phyloP scores from a whole-genome alignment of 2,329 filamentous ascomycete species.

The Pseudonectria foliicola region DNA sequence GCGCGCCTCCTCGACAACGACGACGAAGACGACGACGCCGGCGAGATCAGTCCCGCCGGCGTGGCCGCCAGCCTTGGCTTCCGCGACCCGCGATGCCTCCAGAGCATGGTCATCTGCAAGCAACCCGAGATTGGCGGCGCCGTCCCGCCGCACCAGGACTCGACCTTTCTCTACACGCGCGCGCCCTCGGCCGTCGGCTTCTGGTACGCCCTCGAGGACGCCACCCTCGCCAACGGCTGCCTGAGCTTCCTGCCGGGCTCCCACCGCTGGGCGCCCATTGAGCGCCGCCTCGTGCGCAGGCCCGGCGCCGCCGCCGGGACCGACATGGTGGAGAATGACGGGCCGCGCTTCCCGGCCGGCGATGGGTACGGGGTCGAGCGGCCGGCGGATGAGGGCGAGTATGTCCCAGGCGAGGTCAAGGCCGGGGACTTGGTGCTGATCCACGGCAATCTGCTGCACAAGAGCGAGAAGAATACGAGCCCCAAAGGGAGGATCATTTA shows the following conservation, averaged over 20 bases:
- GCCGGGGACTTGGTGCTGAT: slow-evolving; percentile 88
- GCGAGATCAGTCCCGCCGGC: slow-evolving; percentile 39
- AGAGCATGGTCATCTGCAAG: slow-evolving; percentile 98
- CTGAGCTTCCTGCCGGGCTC: slow-evolving; percentile 79
- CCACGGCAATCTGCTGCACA: slow-evolving; percentile 91
- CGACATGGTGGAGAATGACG: slow-evolving; percentile 64
- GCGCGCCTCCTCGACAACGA: slow-evolving; percentile 48
- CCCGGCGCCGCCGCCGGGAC: slow-evolving; percentile 48
- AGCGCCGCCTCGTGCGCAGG: slow-evolving; percentile 67
- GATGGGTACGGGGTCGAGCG: slow-evolving; percentile 40
- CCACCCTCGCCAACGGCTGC: slow-evolving; percentile 78
- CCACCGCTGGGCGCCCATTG: slow-evolving; percentile 66
- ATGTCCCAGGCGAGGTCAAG: slow-evolving; percentile 80
- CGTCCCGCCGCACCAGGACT: slow-evolving; percentile 88
- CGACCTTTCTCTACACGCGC: slow-evolving; percentile 84
- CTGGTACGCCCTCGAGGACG: slow-evolving; percentile 96
- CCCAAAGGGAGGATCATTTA: slow-evolving; percentile 87
- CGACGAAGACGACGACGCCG: slow-evolving; percentile 17
- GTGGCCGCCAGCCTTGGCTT: slow-evolving; percentile 70
- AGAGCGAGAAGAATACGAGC: slow-evolving; percentile 89
- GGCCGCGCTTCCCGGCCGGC: slow-evolving; percentile 53
- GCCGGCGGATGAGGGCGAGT: slow-evolving; percentile 36
- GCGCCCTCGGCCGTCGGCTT: slow-evolving; percentile 87
- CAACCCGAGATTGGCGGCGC: slow-evolving; percentile 92
- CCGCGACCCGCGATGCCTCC: slow-evolving; percentile 66